Conservation (phyloP, 164 flowering plant species). For the Tetrastigma voinierianum region DNA sequence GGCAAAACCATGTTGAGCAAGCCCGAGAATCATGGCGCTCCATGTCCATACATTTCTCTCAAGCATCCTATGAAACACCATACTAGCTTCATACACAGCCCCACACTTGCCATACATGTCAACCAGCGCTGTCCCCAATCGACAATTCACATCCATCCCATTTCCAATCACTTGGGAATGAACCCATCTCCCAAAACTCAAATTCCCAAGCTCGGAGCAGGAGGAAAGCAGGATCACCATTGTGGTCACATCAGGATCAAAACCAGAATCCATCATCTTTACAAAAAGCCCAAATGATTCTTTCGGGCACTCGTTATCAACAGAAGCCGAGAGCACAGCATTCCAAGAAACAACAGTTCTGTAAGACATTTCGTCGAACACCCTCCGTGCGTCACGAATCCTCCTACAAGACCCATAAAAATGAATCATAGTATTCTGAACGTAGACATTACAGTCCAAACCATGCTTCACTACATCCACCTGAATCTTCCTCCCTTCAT, state of each 20-base stretch:
- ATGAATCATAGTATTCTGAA: constrained; percentile 50
- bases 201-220: constrained; percentile 54
- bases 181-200: constrained; percentile 56
- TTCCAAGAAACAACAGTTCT: constrained; percentile 74
- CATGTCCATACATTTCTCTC: constrained; percentile 69
- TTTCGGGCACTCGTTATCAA: constrained; percentile 31
- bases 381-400: constrained; percentile 31
- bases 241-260: constrained; percentile 59
- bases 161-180: constrained; percentile 50
- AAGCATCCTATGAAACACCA: constrained; percentile 42
- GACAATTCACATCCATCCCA: constrained; percentile 43
- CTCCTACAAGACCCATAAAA: constrained; percentile 55
- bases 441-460: constrained; percentile 43
- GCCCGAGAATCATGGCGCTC: constrained; percentile 75
- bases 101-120: constrained; percentile 76
- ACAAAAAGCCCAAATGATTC: constrained; percentile 37
- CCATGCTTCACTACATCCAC: constrained; percentile 46
- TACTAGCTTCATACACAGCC: constrained; percentile 28
- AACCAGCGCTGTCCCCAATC: constrained; percentile 64
- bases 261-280: constrained; percentile 39
- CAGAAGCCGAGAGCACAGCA: constrained; percentile 43
- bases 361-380: constrained; percentile 56
- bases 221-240: constrained; percentile 64
- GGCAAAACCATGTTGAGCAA: constrained; percentile 71
- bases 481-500: constrained; percentile 48